phyloP scores from a whole-genome alignment of 441 rosid species.

The Flueggea neowawraea region DNA sequence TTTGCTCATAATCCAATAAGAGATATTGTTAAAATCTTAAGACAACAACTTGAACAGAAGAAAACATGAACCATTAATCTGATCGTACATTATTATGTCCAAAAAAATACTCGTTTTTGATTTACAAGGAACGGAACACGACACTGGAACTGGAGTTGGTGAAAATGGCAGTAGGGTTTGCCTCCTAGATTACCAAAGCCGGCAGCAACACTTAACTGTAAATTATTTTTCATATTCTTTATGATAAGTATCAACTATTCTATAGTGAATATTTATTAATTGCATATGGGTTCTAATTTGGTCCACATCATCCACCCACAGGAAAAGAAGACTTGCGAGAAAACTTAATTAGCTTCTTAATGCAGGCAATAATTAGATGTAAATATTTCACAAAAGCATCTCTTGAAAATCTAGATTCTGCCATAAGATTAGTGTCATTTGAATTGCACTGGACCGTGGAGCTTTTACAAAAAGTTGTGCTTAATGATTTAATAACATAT shows the following conservation, averaged over 20 bases:
- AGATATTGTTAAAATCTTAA: not conserved
- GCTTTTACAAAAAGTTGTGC: slow-evolving; percentile 20
- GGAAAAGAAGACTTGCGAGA: slow-evolving; percentile 1
- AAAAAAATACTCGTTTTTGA: not conserved
- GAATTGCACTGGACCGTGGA: slow-evolving; percentile 12
- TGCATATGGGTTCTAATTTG: slow-evolving; percentile 14
- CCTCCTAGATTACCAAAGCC: slow-evolving; percentile 14
- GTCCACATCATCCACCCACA: slow-evolving; percentile 12
- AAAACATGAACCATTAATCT: slow-evolving; percentile 1
- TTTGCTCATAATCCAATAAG: slow-evolving; percentile 17
- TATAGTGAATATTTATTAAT: slow-evolving; percentile 1
- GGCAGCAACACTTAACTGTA: slow-evolving; percentile 13
- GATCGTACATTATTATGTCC: not conserved
- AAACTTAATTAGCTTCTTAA: too few species aligned
- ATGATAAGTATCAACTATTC: slow-evolving; percentile 1
- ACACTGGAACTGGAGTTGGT: slow-evolving; percentile 7
- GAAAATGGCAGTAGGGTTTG: slow-evolving; percentile 9
- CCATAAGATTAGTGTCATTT: slow-evolving; percentile 9
- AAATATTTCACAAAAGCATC: slow-evolving; percentile 9
- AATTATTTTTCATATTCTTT: too few species aligned
- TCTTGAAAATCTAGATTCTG: slow-evolving; percentile 8
- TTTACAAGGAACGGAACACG: slow-evolving; percentile 5
- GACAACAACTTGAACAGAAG: not conserved
- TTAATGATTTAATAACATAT: slow-evolving; percentile 18
- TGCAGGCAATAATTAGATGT: not conserved